phyloP scores from a whole-genome alignment of 2,329 filamentous ascomycete species.

The Aspergillus clavatus region DNA sequence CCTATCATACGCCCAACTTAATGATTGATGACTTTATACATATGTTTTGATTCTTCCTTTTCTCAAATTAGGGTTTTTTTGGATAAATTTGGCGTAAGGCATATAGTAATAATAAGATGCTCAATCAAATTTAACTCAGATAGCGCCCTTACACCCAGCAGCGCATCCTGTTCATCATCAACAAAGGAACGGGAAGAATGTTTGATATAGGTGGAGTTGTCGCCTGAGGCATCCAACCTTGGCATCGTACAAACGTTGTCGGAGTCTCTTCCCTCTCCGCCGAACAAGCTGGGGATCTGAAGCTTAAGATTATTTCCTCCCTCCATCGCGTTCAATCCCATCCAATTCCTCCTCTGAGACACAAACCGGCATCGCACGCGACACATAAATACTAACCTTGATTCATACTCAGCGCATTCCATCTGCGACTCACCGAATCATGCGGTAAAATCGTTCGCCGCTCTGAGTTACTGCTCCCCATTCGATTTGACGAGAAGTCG shows the following conservation, averaged over 20 bases:
- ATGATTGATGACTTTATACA: not conserved
- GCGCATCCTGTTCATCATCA: too few species aligned
- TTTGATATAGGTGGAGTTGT: slow-evolving; percentile 9
- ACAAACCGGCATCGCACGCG: not conserved
- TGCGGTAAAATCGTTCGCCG: slow-evolving; percentile 16
- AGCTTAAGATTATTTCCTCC: slow-evolving; percentile 6
- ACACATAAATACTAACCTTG: not conserved
- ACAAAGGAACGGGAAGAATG: slow-evolving; percentile 2
- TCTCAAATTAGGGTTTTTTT: not conserved
- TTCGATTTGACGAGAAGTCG: slow-evolving; percentile 13
- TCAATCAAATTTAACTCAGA: too few species aligned
- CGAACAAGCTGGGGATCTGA: slow-evolving; percentile 11
- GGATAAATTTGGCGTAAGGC: too few species aligned
- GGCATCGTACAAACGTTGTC: slow-evolving; percentile 14
- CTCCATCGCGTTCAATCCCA: slow-evolving; percentile 4
- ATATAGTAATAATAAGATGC: too few species aligned
- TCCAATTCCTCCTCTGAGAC: not conserved
- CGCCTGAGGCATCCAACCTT: slow-evolving; percentile 8
- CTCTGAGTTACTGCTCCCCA: slow-evolving; percentile 13
- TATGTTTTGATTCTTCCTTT: not conserved
- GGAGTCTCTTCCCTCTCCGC: slow-evolving; percentile 10
- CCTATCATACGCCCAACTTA: not conserved
- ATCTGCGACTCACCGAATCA: slow-evolving; percentile 12
- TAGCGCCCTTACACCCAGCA: too few species aligned
- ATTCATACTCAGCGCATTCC: not conserved